Base-by-base conservation (phyloP, 2,329 filamentous ascomycete species). In the Paraconiothyrium brasiliense region DNA sequence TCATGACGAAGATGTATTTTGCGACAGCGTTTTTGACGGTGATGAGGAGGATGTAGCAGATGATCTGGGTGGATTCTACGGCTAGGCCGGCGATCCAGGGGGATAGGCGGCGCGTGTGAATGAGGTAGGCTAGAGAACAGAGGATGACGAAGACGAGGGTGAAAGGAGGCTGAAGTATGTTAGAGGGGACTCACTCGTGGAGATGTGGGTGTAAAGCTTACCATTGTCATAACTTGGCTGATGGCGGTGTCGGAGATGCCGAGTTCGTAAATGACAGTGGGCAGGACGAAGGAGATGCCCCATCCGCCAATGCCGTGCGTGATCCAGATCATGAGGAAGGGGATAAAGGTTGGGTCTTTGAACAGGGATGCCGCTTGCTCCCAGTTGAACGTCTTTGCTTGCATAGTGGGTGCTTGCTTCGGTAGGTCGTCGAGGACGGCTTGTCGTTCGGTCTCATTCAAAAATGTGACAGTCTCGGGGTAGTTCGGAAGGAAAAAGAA, bases 161-260 rank as follows among this genome's bases (percentile, higher is more conserved):
- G 54, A 68, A 70, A 1, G 67, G 65, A 6, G 68, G 67, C 66
- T 70, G 48, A 4, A 11, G 16, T 2, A 43, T 11, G 24, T 66
- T 37, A 66, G 55, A 16, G 32, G 47, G 16, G 7, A 32, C 27
- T 0, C n/a, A 8, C 37, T 5, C 3, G 14, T 22, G 30, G 2
- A n/a, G 5, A 44, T 16, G n/a, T 9, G 7, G 14, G 16, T 34
- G 14, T 37, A n/a, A n/a, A 4, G 78, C 70, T 0, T 58, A 65
- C 66, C 65, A 69, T 69, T 6, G 68, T 71, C 69, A 71, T 69
- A 11, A 71, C 54, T 24, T 72, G 67, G 41, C 63, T 64, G 8
- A 71, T 66, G 1, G 69, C 68, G 1, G 67, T 68, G 27, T 58
- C 84, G 49, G 83, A 83, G 2, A 82, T 84, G 81, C 82, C 83